Percentiles rank a stretch among this genome's conserved stretches.
Evolutionary conservation across 2,329 filamentous ascomycete species (phyloP).

Genomic region (Verticillium dahliae): DNA sequence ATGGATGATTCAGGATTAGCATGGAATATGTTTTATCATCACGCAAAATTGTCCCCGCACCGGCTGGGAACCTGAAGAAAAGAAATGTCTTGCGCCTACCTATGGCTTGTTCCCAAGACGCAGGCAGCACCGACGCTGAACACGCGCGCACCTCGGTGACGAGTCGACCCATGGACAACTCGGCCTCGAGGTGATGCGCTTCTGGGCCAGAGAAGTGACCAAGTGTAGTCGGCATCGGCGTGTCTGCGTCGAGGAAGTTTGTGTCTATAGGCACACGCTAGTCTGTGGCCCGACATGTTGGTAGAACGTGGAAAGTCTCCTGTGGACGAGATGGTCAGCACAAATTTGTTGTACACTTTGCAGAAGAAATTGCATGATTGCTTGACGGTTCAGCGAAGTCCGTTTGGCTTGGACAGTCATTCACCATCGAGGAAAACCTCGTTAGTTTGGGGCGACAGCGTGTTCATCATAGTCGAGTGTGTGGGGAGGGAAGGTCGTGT

Average conservation of each 20-base stretch:
- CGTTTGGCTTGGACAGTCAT: slow-evolving; percentile 52
- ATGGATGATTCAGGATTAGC: slow-evolving; percentile 66
- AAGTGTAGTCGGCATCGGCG: slow-evolving; percentile 18
- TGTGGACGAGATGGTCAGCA: neutral
- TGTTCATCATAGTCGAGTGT: slow-evolving; percentile 32
- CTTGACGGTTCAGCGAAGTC: slow-evolving; percentile 37
- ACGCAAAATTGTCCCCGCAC: slow-evolving; percentile 25
- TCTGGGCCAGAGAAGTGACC: neutral
- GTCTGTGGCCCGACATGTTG: too few relatives aligned
- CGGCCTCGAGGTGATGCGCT: neutral
- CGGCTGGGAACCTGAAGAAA: slow-evolving; percentile 1
- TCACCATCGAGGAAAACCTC: slow-evolving; percentile 41
- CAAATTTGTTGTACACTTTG: neutral
- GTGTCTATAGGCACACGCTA: slow-evolving; percentile 40
- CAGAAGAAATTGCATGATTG: neutral
- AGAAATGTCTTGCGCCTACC: slow-evolving; percentile 18
- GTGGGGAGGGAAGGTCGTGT: neutral
- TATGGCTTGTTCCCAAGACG: slow-evolving; percentile 1
- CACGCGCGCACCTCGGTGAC: neutral
- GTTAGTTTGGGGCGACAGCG: slow-evolving; percentile 45
- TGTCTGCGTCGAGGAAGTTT: slow-evolving; percentile 31
- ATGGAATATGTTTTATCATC: slow-evolving; percentile 70
- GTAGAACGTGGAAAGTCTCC: too few relatives aligned
- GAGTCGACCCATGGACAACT: neutral
- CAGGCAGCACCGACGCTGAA: neutral